Evolutionary conservation across 2,329 filamentous ascomycete species (phyloP), one percentile per base, ranked within the genome.

Genomic region (Fusarium sp.): DNA sequence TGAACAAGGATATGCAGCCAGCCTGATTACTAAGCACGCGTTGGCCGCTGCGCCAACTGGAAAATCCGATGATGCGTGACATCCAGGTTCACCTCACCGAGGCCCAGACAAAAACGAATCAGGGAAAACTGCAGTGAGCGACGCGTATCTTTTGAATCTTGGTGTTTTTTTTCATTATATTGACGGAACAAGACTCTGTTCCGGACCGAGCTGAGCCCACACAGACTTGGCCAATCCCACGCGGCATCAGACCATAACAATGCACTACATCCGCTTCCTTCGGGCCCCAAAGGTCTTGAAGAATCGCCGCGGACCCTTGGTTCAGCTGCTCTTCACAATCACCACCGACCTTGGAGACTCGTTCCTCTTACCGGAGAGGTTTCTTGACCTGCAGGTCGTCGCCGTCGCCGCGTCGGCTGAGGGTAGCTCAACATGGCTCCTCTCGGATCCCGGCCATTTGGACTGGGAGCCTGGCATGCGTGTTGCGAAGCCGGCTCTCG

Each of bases 201-300:
- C 24, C 27, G 51, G 56, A 14, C 20, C 1, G 10, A 16, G 42
- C 36, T 27, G 57, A 24, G 17, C 29, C 8, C 60, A 44, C n/a
- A 27, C 33, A 22, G 17, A 49, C 59, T 38, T 55, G 17, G 16
- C 53, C 44, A 56, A 38, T 38, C 29, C 27, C 17, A 31, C 22
- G 8, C 22, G 16, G 24, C 60, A 70, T 31, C 64, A 33, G 36
- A 8, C 38, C 58, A 16, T 63, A 71, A 66, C 20, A 51, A 91
- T 90, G 88, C 88, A 90, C 73, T 91, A 90, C 81, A 85, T 90
- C 66, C 85, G 88, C 42, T 84, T 90, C 6, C 80, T 90, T 35
- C 83, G 88, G 16, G 82, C 85, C 3, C 86, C 85, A 3, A 82
- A 82, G 72, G 77, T 87, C 51, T 77, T 79, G 1, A 75, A 60